These are phyloP conservation scores for Sarocladiaceae sp. DNA, from an alignment of 2,329 filamentous ascomycete species.

Conservation along the genomic window DNA sequence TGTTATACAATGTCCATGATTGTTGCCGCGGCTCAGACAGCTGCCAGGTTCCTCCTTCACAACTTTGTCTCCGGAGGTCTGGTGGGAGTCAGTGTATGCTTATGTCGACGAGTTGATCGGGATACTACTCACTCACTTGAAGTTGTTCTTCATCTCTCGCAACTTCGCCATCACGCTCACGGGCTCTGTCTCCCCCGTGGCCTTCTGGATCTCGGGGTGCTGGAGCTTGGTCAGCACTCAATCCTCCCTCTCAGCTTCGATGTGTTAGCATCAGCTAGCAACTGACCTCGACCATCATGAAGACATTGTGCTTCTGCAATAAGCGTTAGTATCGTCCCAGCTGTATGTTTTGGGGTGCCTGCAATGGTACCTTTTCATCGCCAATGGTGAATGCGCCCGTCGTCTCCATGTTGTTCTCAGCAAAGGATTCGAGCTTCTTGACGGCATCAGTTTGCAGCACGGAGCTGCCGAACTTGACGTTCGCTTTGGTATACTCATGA, in stretches of 20 bases:
- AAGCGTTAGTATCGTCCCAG: slow-evolving; percentile 5
- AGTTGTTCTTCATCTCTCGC: slow-evolving; percentile 84
- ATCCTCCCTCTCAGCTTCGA: background rate
- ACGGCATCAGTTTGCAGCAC: slow-evolving; percentile 71
- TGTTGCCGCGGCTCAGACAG: background rate
- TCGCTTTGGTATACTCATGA: slow-evolving; percentile 97
- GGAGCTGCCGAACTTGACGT: slow-evolving; percentile 79
- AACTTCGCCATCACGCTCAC: slow-evolving; percentile 80
- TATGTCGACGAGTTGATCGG: background rate
- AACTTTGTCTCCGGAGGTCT: slow-evolving; percentile 22
- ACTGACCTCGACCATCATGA: slow-evolving; percentile 79
- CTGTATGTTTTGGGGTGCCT: background rate
- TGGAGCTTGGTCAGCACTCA: slow-evolving; percentile 26
- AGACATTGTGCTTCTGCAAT: slow-evolving; percentile 79
- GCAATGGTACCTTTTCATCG: slow-evolving; percentile 75
- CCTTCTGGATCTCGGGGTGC: slow-evolving; percentile 80
- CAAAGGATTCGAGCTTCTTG: slow-evolving; percentile 70
- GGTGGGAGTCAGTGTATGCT: background rate
- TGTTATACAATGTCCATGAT: background rate
- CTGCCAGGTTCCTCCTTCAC: slow-evolving; percentile 8
- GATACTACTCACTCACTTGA: slow-evolving; percentile 45
- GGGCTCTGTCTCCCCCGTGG: slow-evolving; percentile 72
- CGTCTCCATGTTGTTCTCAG: slow-evolving; percentile 75
- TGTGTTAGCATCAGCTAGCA: background rate
- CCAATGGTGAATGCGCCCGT: slow-evolving; percentile 96